A percentile compares a stretch with the other conserved stretches of the same genome.
Conservation (phyloP, 441 rosid species). For the Mallotus japonicus region DNA sequence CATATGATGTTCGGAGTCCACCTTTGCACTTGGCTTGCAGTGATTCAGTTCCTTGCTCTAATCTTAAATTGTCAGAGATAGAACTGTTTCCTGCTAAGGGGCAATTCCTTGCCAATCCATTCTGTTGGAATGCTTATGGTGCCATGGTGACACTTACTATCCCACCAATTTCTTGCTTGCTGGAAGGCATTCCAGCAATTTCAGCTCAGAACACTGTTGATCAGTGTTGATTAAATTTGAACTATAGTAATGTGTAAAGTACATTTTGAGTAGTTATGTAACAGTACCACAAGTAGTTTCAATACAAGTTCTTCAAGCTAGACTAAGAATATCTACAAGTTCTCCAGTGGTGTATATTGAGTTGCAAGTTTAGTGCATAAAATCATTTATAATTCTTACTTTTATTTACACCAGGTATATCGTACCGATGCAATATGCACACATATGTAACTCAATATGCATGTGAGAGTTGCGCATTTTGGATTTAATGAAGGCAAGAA, state of each 20-base stretch:
- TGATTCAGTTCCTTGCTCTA: constrained; percentile 47
- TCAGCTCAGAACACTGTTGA: constrained; percentile 20
- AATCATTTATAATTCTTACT: too few relatives aligned
- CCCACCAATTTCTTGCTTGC: constrained; percentile 41
- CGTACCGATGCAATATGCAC: too few relatives aligned
- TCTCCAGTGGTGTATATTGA: too few relatives aligned
- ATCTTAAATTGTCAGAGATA: constrained; percentile 35
- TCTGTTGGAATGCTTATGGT: constrained; percentile 52
- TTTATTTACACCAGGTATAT: too few relatives aligned
- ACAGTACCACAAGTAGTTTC: not conserved
- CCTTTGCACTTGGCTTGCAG: constrained; percentile 47
- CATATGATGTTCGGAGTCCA: constrained; percentile 42
- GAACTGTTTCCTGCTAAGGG: constrained; percentile 43
- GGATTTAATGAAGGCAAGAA: not conserved
- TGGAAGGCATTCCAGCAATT: constrained; percentile 35
- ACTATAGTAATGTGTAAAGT: constrained; percentile 10
- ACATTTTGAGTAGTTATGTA: not conserved
- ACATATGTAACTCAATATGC: not conserved
- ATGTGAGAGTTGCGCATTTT: too few relatives aligned
- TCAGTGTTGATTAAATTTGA: constrained; percentile 23
- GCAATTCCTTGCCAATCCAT: constrained; percentile 27
- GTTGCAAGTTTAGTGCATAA: too few relatives aligned
- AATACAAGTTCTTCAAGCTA: not conserved
- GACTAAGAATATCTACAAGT: too few relatives aligned
- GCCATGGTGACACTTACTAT: constrained; percentile 32